Conservation (phyloP, 2,329 filamentous ascomycete genomes). For the Graphilbum fragrans region DNA sequence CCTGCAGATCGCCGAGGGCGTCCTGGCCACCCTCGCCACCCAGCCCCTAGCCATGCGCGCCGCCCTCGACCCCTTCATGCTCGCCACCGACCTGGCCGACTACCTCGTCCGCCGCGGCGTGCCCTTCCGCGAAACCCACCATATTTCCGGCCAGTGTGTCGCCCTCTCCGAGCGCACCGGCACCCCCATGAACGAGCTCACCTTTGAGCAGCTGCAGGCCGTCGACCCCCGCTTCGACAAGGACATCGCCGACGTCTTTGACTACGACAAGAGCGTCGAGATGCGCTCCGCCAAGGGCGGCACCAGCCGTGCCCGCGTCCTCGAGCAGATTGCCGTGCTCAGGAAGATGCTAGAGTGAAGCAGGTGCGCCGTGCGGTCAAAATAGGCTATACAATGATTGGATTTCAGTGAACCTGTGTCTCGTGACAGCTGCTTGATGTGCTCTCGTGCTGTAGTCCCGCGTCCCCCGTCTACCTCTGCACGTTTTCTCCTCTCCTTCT, state of each 20-base stretch:
- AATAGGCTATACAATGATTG: too few species aligned
- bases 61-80: constrained; percentile 71
- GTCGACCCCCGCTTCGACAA: constrained; percentile 59
- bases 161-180: constrained; percentile 56
- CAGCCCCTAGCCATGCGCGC: constrained; percentile 66
- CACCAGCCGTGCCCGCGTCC: constrained; percentile 47
- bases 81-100: constrained; percentile 60
- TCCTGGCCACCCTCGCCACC: constrained; percentile 60
- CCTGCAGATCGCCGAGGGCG: constrained; percentile 70
- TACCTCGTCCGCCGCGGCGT: constrained; percentile 59
- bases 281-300: constrained; percentile 65
- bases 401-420: too few species aligned
- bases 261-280: constrained; percentile 78
- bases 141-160: constrained; percentile 65
- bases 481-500: neutral
- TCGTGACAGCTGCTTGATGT: neutral
- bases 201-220: constrained; percentile 50
- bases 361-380: too few species aligned
- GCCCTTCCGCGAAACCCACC: constrained; percentile 74
- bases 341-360: constrained; percentile 8
- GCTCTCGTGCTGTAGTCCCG: neutral
- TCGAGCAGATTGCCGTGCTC: constrained; percentile 14
- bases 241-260: constrained; percentile 59
- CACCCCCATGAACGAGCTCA: constrained; percentile 60
- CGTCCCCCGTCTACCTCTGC: too few species aligned